These are phyloP conservation scores for Suhomyces kunorum DNA, from an alignment of 1,139 yeast species.

Conservation along the genomic window DNA sequence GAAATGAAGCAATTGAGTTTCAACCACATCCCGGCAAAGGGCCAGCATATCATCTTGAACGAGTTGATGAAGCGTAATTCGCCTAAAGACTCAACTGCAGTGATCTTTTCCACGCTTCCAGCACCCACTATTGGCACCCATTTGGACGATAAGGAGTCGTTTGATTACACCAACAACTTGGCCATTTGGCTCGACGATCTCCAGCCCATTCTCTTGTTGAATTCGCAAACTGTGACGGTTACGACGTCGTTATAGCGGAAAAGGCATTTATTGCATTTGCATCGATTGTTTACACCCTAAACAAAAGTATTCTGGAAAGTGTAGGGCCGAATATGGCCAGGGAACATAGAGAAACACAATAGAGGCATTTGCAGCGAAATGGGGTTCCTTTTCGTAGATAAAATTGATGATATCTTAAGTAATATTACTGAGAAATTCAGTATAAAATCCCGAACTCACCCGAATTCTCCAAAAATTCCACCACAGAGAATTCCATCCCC, in stretches of 20 bases:
- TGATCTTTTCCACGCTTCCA: constrained; percentile 86
- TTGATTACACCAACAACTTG: constrained; percentile 73
- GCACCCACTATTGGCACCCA: constrained; percentile 85
- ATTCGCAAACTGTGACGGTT: constrained; percentile 92
- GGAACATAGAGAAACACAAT: too few relatives aligned
- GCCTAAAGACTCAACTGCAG: constrained; percentile 59
- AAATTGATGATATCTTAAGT: too few relatives aligned
- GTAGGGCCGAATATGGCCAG: too few relatives aligned
- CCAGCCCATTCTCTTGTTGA: constrained; percentile 79
- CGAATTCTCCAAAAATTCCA: too few relatives aligned
- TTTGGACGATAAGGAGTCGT: constrained; percentile 62
- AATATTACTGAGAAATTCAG: too few relatives aligned
- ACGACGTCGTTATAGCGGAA: constrained; percentile 72
- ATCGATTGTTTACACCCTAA: too few relatives aligned
- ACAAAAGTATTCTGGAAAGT: too few relatives aligned
- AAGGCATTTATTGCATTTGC: too few relatives aligned
- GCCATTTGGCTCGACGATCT: constrained; percentile 79
- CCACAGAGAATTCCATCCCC: too few relatives aligned
- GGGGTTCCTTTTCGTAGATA: too few relatives aligned
- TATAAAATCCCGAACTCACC: too few relatives aligned
- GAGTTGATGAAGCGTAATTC: constrained; percentile 71
- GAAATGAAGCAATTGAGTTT: constrained; percentile 55
- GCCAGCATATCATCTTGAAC: constrained; percentile 85
- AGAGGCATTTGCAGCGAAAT: too few relatives aligned
- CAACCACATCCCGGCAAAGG: constrained; percentile 84